Evolutionary conservation across 305 asterid species (phyloP), one percentile per base, ranked within the genome.

Genomic region (Salvia sclarea): DNA sequence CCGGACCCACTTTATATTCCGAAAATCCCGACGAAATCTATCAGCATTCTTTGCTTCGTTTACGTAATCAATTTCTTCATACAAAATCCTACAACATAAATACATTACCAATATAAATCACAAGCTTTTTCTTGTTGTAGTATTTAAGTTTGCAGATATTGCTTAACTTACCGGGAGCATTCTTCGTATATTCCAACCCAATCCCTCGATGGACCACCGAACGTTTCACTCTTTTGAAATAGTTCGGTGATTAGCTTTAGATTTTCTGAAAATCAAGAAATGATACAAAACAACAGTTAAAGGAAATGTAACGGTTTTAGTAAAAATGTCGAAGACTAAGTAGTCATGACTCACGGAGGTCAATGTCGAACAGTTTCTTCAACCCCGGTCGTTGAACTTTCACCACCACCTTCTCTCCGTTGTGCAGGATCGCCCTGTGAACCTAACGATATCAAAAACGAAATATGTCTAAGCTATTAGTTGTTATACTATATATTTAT

Each of bases 41-140:
- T 91, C 96, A 68, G 97, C 97, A 79, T 91, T 91, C 88, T 85
- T 88, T 66, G 96, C 97, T 81, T 88, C 97, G 52, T 88, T 88
- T 68, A 88, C 85, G 52, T 91, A 91, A 78, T 91, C 95, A 59
- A 91, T 91, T 79, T 91, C 97, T 82, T 88, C 88, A 18, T 88
- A 91, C 83, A 91, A 80, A 69, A 87, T 88, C 97, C 97, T 91
- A 84, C 38, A 80, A 68, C 68, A 6, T n/a, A n/a, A n/a, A n/a
- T n/a, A n/a, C n/a, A n/a, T n/a, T n/a, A 16, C 53, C 40, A 41
- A 35, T 40, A 24, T 24, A 17, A 48, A 64, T 17, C 31, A 31
- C 48, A 47, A 64, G 47, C 41, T 16, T 45, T n/a, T 2, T 16
- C 12, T 16, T 14, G 12, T n/a, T n/a, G n/a, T n/a, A n/a, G n/a